Conservation (phyloP, 2,329 filamentous ascomycete genomes). For the Cladosporium sp. region DNA sequence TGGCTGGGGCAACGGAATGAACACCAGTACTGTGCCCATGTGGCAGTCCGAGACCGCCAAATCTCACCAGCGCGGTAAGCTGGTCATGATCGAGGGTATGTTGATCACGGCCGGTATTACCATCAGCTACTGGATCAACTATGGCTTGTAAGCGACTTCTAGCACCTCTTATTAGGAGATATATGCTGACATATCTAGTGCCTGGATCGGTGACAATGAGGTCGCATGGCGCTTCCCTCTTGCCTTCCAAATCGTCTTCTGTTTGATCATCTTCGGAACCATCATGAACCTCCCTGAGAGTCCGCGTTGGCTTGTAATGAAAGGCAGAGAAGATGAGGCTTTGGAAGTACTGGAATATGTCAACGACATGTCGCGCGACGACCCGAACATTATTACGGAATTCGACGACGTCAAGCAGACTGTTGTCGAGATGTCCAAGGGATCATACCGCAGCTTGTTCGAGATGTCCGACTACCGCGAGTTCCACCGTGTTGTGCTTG, state of each 20-base stretch:
- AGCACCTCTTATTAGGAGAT: background rate
- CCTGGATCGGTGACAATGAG: constrained; percentile 7
- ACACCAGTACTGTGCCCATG: constrained; percentile 45
- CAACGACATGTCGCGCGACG: constrained; percentile 41
- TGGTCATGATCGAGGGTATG: constrained; percentile 46
- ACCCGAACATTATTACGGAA: constrained; percentile 40
- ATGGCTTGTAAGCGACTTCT: constrained; percentile 35
- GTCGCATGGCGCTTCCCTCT: constrained; percentile 11
- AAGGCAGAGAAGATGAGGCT: constrained; percentile 49
- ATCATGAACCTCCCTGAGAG: constrained; percentile 42
- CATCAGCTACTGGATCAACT: constrained; percentile 46
- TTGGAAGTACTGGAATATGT: constrained; percentile 42
- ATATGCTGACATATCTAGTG: background rate
- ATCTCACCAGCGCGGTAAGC: constrained; percentile 42
- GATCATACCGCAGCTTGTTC: constrained; percentile 26
- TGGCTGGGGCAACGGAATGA: constrained; percentile 45
- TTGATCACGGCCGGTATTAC: constrained; percentile 46
- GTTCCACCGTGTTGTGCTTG: constrained; percentile 29
- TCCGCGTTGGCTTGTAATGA: constrained; percentile 45
- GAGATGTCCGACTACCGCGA: constrained; percentile 29
- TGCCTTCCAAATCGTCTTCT: constrained; percentile 35
- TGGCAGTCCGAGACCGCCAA: constrained; percentile 46
- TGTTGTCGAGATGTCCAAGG: constrained; percentile 39
- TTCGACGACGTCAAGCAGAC: constrained; percentile 49
- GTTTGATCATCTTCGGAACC: constrained; percentile 42